Evolutionary conservation across 331 rosid species (phyloP), one percentile per base, ranked within the genome.

Genomic region (Rhamnella rubrinervis): DNA sequence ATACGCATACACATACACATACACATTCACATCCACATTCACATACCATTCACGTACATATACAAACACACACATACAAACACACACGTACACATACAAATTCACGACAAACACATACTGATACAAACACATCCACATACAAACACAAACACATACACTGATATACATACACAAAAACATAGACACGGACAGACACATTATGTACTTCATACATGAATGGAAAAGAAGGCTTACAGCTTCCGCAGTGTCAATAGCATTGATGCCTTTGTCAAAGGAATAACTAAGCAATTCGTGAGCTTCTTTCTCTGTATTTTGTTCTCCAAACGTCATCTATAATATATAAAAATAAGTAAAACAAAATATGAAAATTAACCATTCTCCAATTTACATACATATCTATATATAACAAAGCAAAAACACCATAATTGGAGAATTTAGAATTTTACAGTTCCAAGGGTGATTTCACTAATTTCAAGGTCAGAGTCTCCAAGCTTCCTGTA

Each of bases 271-370:
- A 67, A 85, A 72, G 5, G 96, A 92, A 73, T 85, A 91, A 72
- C 80, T 80, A 19, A 93, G 91, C 0, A 87, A 85, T 28, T 85
- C 85, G 59, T 93, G 96, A 18, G 97, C 81, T 75, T 93, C 92
- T 75, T 87, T 84, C 90, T 93, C 98, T 0, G 96, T 78, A 80
- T 85, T 93, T 73, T 91, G 95, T 66, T 91, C 71, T 61, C 97
- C 97, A 74, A 93, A 91, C 10, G 97, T 93, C 98, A 93, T 93
- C 87, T 88, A 63, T 18, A 35, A 11, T 39, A 6, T 37, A 65
- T 26, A 52, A 4, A 18, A 9, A 17, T 41, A 21, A 60, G 19
- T 18, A 21, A 31, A 13, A 50, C 50, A 10, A 44, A 21, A 37
- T 35, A 14, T 40, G 9, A 63, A 4, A 3, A 38, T 4, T 35